phyloP scores from a whole-genome alignment of 1,284 basidiomycete genomes.

The Trichosporon ovoides region DNA sequence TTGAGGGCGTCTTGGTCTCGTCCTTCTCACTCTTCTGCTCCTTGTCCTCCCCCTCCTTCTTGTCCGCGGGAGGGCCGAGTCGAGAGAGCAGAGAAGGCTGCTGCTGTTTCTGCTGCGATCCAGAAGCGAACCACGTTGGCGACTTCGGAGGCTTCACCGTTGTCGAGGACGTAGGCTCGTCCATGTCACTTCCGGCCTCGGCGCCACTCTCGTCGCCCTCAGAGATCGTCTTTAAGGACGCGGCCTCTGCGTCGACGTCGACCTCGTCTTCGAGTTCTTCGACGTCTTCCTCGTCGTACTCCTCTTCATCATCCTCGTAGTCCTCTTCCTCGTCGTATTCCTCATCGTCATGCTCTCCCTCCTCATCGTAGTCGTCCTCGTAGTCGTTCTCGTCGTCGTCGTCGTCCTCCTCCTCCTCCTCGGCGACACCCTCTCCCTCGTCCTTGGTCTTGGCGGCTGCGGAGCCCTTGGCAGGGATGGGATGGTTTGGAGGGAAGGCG shows the following conservation, averaged over 20 bases:
- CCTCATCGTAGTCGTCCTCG: slow-evolving; percentile 19
- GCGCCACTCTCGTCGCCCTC: slow-evolving; percentile 25
- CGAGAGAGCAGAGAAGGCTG: slow-evolving; percentile 12
- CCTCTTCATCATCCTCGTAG: slow-evolving; percentile 23
- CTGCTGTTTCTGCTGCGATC: background rate
- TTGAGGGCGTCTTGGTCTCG: background rate
- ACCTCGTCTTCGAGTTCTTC: slow-evolving; percentile 25
- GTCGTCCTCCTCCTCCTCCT: no score
- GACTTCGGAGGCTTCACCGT: slow-evolving; percentile 25
- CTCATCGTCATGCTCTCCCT: slow-evolving; percentile 16
- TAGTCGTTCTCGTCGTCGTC: slow-evolving; percentile 21
- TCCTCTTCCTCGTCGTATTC: slow-evolving; percentile 23
- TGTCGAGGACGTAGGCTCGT: slow-evolving; percentile 6
- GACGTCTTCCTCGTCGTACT: slow-evolving; percentile 20
- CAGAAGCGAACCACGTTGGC: slow-evolving; percentile 32
- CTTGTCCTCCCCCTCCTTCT: background rate
- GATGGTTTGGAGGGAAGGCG: no score
- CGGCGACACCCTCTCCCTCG: slow-evolving; percentile 19
- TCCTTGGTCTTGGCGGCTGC: slow-evolving; percentile 16
- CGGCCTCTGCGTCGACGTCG: slow-evolving; percentile 13
- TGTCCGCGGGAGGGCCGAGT: slow-evolving; percentile 11
- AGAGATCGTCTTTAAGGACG: slow-evolving; percentile 28
- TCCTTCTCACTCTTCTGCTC: background rate
- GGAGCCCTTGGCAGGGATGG: no score
- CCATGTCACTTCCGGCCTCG: slow-evolving; percentile 12